Evolutionary conservation across 257 asterid species (phyloP), one percentile per base, ranked within the genome.

Genomic region (Haberlea rhodopensis): DNA sequence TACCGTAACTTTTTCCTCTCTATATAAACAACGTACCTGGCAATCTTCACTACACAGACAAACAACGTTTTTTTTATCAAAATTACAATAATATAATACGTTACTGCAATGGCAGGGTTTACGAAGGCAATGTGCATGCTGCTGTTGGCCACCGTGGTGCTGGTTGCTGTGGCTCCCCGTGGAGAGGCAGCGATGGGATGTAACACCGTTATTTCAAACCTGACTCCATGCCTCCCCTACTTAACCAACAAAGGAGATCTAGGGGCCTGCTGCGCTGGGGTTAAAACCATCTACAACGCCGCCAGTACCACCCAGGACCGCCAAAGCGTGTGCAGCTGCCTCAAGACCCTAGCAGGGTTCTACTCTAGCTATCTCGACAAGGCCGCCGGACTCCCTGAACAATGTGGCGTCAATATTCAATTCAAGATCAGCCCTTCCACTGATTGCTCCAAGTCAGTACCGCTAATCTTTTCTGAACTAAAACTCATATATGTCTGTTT

Each of bases 391-490:
- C 87, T 88, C 15, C 96, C 96, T 0, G 22, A n/a, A 5, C 53
- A 13, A 5, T 88, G 96, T 52, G 76, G 79, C 6, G 79, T 85
- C 45, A 73, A 37, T 60, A 40, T 87, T 54, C 86, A 92, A 2
- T 84, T 79, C 83, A 37, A 74, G 62, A 88, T 88, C 62, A 68
- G 79, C 71, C 85, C 84, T 32, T 70, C 76, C 71, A 83, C 85
- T 8, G 75, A 81, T 62, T 87, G 96, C 83, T 0, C 79, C 37
- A 81, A 11, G 96, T 87, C 78, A 3, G 45, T 28, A 27, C 16
- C 37, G 20, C 10, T 54, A 21, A 23, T 11, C 22, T 23, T n/a
- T 24, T n/a, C n/a, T n/a, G n/a, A n/a, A n/a, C n/a, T n/a, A n/a
- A n/a, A n/a, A n/a, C n/a, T n/a, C n/a, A n/a, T n/a, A n/a, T n/a